Base-by-base conservation (phyloP, 768 basidiomycete species). In the Suillus brevipes region DNA sequence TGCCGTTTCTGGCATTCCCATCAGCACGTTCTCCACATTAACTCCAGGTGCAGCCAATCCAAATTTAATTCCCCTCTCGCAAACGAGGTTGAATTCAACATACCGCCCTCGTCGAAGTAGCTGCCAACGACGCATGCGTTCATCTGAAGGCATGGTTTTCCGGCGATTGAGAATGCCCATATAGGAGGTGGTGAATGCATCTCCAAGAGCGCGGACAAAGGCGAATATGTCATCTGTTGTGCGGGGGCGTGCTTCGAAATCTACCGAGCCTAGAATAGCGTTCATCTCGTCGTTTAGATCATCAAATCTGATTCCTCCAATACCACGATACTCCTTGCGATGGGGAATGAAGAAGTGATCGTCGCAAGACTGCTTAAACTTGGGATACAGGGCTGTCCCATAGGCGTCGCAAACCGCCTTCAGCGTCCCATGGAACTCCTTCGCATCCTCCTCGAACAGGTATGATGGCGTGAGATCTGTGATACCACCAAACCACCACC, bases 11-110 rank as follows among this genome's bases (percentile, higher is more conserved):
- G 89, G 89, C 67, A 91, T 75, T 68, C 83, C 84, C 80, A 89
- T 85, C 60, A 89, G 75, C 61, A 90, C 85, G 69, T 85, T 88
- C 77, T 91, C 89, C 13, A 85, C 82, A 37, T 84, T 76, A 40
- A 87, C 80, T 10, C 86, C 85, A 5, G 87, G 89, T 18, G 86
- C 85, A 65, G 77, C 78, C 58, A 90, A 77, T 12, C 86, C 87
- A 66, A 88, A 89, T 73, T 86, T 88, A 20, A 89, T 89, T 6
- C 88, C 89, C 47, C 89, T 79, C 71, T 89, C 88, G 70, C 85
- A 80, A n/a, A 88, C 83, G 63, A 90, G 78, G 74, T 87, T 89
- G 76, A 90, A 87, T 68, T 87, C 84, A 60, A 85, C 83, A 68
- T 85, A 82, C 10, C 82, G 78, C 23, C 84, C 84, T 20, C 84